Base-by-base conservation (phyloP, 495 filamentous ascomycete genomes). In the Hyaloscypha hepaticicola region DNA sequence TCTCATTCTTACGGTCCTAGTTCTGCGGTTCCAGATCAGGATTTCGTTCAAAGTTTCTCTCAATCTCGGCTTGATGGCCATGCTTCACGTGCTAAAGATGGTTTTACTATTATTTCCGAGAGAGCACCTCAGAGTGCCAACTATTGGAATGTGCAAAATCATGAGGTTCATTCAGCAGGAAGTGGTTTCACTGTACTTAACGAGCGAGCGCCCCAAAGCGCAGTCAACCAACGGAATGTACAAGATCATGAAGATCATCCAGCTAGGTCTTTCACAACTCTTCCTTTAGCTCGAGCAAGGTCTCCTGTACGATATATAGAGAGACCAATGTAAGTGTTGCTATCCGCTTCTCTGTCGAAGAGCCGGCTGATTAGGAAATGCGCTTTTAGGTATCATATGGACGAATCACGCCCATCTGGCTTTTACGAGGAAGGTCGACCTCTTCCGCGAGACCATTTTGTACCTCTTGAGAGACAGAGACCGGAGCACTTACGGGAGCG, bases 51-150 rank as follows among this genome's bases (percentile, higher is more conserved):
- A 31, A 61, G 33, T 56, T 65, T 66, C 57, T 69, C 69, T 66
- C 69, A 71, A 59, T 71, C 66, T 66, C 63, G 64, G n/a, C 27
- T 68, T 64, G 63, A 68, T 60, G 55, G 48, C 41, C 24, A 61
- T 29, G n/a, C 55, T 29, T 27, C 58, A 7, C 55, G 33, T 26
- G 48, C n/a, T n/a, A n/a, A n/a, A n/a, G n/a, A n/a, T n/a, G n/a
- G n/a, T 14, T 58, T 49, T 28, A 65, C n/a, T 57, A 34, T 64
- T 49, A 21, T 51, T 56, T 27, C 63, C 50, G 67, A 63, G 29
- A 60, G 55, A 38, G 38, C 38, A 45, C 25, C 63, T 62, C 63
- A 28, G 25, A 49, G 45, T 31, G 51, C 5, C 11, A 24, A 52
- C 25, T 22, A 45, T 34, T 16, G 33, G 24, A 45, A 22, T 24